Evolutionary conservation across 164 flowering plant species (phyloP).

Genomic region (Umbilicus rupestris): DNA sequence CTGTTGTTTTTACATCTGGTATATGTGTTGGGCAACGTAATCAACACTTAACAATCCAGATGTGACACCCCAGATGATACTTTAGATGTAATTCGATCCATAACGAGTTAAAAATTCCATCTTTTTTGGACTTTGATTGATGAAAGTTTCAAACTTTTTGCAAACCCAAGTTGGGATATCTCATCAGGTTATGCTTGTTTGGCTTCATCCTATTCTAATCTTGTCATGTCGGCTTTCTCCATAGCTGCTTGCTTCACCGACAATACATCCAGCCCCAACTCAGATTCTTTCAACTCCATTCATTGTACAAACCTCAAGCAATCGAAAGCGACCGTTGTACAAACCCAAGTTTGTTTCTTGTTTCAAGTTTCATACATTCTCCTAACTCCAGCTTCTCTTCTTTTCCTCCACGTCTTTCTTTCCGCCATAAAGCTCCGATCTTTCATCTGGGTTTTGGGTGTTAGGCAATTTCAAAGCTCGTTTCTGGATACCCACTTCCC

Average conservation of each 20-base stretch:
- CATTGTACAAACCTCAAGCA: constrained; percentile 4
- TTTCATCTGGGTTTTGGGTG: not conserved
- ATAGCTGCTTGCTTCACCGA: not conserved
- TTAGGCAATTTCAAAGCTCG: not conserved
- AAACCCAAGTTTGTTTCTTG: not conserved
- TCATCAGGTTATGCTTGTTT: not conserved
- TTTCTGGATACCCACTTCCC: not conserved
- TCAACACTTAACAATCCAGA: not conserved
- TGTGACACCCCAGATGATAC: constrained; percentile 1
- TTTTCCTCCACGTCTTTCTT: not conserved
- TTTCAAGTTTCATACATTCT: too few species aligned
- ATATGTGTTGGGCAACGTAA: not conserved
- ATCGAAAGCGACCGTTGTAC: constrained; percentile 2
- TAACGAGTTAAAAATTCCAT: not conserved
- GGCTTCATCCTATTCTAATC: not conserved
- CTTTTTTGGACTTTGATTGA: not conserved
- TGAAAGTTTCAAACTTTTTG: not conserved
- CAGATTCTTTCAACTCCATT: constrained; percentile 1
- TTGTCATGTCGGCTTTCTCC: not conserved
- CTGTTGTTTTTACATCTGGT: not conserved
- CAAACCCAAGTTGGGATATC: not conserved
- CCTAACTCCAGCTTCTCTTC: not conserved
- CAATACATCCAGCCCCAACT: not conserved
- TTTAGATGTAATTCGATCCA: not conserved
- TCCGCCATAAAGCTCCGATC: not conserved